Evolutionary conservation across 2,329 filamentous ascomycete species (phyloP).

Genomic region (Colletotrichum spinosum): DNA sequence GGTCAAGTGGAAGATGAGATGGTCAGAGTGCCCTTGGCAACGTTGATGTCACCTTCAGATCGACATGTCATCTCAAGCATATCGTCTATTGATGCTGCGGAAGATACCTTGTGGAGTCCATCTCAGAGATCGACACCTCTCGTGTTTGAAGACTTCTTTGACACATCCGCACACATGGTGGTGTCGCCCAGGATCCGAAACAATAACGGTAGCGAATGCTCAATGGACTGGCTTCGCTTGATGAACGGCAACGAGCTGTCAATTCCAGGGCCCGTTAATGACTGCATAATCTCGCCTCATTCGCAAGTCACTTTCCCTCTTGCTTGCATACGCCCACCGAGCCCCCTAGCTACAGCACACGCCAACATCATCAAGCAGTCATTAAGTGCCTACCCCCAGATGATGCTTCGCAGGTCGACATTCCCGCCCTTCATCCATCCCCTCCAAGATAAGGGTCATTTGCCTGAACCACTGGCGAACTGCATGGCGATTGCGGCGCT

Average conservation of each 20-base stretch:
- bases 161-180: no score
- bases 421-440: slow-evolving; percentile 36
- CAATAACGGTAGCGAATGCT: neutral
- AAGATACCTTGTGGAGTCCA: no score
- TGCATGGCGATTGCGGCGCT: slow-evolving; percentile 32
- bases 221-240: neutral
- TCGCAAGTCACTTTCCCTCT: slow-evolving; percentile 5
- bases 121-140: no score
- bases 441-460: slow-evolving; percentile 14
- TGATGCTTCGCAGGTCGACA: slow-evolving; percentile 34
- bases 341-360: neutral
- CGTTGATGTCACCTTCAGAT: no score
- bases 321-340: neutral
- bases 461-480: slow-evolving; percentile 24
- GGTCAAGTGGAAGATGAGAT: no score
- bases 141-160: no score
- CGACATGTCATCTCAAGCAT: no score
- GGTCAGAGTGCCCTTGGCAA: no score
- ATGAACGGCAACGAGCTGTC: neutral
- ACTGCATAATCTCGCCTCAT: slow-evolving; percentile 5
- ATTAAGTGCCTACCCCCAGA: slow-evolving; percentile 20
- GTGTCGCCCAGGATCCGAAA: neutral
- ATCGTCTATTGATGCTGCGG: no score
- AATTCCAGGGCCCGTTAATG: neutral
- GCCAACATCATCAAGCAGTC: slow-evolving; percentile 16